Base-by-base conservation (phyloP, 805 yeast species). In the Suhomyces sp. region DNA sequence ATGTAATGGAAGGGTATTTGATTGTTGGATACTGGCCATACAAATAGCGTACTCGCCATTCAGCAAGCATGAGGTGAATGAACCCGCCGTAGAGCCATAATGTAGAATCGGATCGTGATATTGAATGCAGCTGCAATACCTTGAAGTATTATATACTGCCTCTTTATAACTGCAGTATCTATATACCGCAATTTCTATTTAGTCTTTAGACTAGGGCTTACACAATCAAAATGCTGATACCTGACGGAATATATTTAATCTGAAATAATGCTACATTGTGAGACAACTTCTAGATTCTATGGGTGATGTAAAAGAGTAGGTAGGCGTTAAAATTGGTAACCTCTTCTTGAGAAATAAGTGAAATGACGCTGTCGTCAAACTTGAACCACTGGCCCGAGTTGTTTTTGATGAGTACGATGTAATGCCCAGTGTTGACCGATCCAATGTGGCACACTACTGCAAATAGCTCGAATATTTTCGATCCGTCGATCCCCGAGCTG, bases 361-460 rank as follows among this genome's bases (percentile, higher is more conserved):
- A 81, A 12, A 94, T 87, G 60, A 85, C 83, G 15, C 94, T 84
- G 71, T 94, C 99, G 64, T 94, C 97, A 65, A 91, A 92, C 65
- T 83, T 85, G 65, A 87, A 87, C 99, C 99, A 94, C 60, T 80
- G 77, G 2, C 90, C 87, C 41, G 81, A 79, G n/a, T 81, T 73
- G 50, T 77, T 81, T 64, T 92, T 93, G 54, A 89, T 80, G 60
- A 85, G 78, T 15, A 94, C 86, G 12, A 92, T 80, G 66, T 94
- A 94, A 67, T 94, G 99, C 9, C 99, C 99, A 1, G 97, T 94
- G 65, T 90, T 90, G 6, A 93, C 94, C 17, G 93, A 85, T 1
- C 99, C 99, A 31, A 84, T 84, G 67, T 94, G 99, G 60, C 90
- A 84, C 8, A 94, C 86, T 29, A 92, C 82, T 1, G 93, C 97